phyloP scores from a whole-genome alignment of 2,329 filamentous ascomycete genomes.

The Aureobasidium sp. region DNA sequence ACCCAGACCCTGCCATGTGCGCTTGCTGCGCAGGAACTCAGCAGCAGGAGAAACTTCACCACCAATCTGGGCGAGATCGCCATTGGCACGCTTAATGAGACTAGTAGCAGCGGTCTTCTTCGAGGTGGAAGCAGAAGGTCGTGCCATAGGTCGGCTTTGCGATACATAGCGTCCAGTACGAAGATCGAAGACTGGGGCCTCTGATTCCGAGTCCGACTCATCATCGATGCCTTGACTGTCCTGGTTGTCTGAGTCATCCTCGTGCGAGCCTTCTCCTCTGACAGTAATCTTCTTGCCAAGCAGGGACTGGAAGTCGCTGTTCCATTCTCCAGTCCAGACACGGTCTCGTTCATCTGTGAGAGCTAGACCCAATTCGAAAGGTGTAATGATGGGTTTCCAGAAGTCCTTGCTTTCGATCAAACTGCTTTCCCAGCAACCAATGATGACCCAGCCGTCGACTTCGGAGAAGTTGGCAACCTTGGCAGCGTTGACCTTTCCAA shows the following conservation, averaged over 20 bases:
- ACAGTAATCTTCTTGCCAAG: conserved; percentile 32
- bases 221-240: conserved; percentile 48
- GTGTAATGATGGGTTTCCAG: conserved; percentile 85
- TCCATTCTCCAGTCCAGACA: conserved; percentile 83
- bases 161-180: conserved; percentile 77
- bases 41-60: conserved; percentile 86
- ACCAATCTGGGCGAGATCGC: conserved; percentile 72
- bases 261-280: conserved; percentile 18
- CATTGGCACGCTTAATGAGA: conserved; percentile 57
- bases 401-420: conserved; percentile 84
- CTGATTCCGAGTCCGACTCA: conserved; percentile 61
- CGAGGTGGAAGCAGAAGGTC: conserved; percentile 11
- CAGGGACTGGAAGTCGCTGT: conserved; percentile 71
- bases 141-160: conserved; percentile 63
- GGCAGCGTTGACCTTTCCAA: conserved; percentile 90
- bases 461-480: conserved; percentile 97
- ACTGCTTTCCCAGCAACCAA: conserved; percentile 96
- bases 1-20: conserved; percentile 87
- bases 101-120: conserved; percentile 14
- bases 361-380: conserved; percentile 79
- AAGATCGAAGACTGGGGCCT: conserved; percentile 82
- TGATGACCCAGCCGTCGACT: conserved; percentile 91
- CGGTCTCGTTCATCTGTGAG: conserved; percentile 66
- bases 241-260: conserved; percentile 28
- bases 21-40: conserved; percentile 69